These are phyloP conservation scores for Venturia asperata DNA, from an alignment of 2,329 filamentous ascomycete species.

Conservation along the genomic window DNA sequence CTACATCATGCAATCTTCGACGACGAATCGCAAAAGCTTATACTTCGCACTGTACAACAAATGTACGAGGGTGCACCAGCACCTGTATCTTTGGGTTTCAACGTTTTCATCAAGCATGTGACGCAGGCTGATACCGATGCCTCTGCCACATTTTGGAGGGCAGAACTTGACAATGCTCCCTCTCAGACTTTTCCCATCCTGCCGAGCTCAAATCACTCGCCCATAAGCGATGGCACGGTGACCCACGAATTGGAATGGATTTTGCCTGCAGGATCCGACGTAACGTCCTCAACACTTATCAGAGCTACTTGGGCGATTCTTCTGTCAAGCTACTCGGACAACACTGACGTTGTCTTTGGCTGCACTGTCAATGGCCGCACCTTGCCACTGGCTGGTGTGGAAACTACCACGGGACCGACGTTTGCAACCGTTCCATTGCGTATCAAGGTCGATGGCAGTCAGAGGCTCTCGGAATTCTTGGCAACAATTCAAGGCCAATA, in stretches of 20 bases:
- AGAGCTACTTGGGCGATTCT: conserved; percentile 64
- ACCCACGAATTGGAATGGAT: no score
- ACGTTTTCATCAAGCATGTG: not conserved
- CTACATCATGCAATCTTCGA: conserved; percentile 84
- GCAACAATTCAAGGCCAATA: conserved; percentile 50
- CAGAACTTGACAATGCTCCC: no score
- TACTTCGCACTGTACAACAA: conserved; percentile 57
- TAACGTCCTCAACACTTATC: conserved; percentile 46
- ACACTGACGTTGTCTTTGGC: conserved; percentile 63
- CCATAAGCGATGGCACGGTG: no score
- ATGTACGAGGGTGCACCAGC: not conserved
- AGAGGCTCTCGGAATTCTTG: conserved; percentile 46
- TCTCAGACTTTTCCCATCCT: no score
- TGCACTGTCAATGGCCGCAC: conserved; percentile 76
- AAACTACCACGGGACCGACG: conserved; percentile 71
- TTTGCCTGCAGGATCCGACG: conserved; percentile 25
- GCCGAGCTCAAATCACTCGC: no score
- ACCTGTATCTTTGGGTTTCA: not conserved
- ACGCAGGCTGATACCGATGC: not conserved
- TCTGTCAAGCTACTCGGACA: conserved; percentile 57
- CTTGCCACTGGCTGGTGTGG: conserved; percentile 59
- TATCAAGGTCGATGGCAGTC: conserved; percentile 40
- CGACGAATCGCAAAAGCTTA: conserved; percentile 78
- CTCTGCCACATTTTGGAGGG: no score
- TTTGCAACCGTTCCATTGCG: conserved; percentile 68